Evolutionary conservation across 805 yeast species (phyloP).

Genomic region (Wilhelminamyces savonicus): DNA sequence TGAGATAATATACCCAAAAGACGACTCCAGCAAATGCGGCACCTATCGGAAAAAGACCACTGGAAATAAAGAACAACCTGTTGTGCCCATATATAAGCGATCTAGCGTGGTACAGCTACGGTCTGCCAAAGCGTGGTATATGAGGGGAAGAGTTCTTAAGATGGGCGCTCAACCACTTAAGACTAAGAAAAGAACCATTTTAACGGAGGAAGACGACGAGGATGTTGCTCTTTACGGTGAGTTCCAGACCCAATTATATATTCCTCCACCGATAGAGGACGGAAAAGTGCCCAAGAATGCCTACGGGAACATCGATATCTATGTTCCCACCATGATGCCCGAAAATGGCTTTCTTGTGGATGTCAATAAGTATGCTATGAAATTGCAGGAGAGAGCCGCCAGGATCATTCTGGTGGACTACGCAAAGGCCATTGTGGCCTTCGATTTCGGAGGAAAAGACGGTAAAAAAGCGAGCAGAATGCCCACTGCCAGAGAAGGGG

Average conservation of each 20-base stretch:
- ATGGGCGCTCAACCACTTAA: slow-evolving; percentile 65
- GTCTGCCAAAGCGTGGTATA: slow-evolving; percentile 83
- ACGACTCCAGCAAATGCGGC: slow-evolving; percentile 56
- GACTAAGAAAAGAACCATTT: slow-evolving; percentile 24
- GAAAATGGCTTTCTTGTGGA: slow-evolving; percentile 59
- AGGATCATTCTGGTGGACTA: slow-evolving; percentile 62
- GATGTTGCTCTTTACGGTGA: slow-evolving; percentile 55
- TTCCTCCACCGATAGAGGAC: slow-evolving; percentile 58
- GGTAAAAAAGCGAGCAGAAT: slow-evolving; percentile 25
- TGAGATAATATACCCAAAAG: slow-evolving; percentile 66
- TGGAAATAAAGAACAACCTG: slow-evolving; percentile 14
- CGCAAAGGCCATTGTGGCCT: slow-evolving; percentile 84
- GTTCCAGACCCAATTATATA: slow-evolving; percentile 67
- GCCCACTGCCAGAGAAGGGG: slow-evolving; percentile 64
- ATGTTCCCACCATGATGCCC: slow-evolving; percentile 77
- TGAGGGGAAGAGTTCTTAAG: slow-evolving; percentile 69
- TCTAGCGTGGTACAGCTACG: slow-evolving; percentile 55
- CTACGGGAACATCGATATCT: slow-evolving; percentile 80
- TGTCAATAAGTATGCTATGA: slow-evolving; percentile 23
- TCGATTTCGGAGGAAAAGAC: slow-evolving; percentile 51
- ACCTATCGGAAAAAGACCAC: slow-evolving; percentile 44
- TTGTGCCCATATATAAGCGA: slow-evolving; percentile 63
- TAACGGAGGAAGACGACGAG: slow-evolving; percentile 7
- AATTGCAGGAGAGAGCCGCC: slow-evolving; percentile 65
- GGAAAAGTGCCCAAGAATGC: slow-evolving; percentile 72